Conservation (phyloP, 805 yeast species). For the Blastobotrys attinorum region DNA sequence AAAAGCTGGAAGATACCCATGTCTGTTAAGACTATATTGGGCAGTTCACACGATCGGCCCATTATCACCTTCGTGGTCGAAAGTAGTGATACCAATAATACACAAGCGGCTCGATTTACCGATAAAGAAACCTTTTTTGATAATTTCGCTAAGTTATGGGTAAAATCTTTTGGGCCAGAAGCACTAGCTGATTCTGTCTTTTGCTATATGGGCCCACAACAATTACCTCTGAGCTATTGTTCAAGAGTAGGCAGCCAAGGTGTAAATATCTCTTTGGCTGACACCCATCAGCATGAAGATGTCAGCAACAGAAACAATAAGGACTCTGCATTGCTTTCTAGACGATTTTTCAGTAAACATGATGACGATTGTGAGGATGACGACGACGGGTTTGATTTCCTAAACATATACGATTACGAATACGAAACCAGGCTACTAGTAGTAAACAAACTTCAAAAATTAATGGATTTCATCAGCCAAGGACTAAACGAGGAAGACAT, state of each 20-base stretch:
- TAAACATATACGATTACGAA: neutral
- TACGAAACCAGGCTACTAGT: neutral
- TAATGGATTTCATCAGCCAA: neutral
- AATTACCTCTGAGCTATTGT: slow-evolving; percentile 15
- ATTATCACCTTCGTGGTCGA: slow-evolving; percentile 11
- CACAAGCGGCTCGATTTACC: slow-evolving; percentile 10
- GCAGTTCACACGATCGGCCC: slow-evolving; percentile 6
- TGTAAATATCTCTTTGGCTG: slow-evolving; percentile 8
- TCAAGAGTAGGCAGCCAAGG: slow-evolving; percentile 7
- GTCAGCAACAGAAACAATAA: no score
- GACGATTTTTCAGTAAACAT: neutral
- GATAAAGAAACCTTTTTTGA: slow-evolving; percentile 15
- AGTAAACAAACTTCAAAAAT: neutral
- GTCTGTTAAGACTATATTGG: neutral
- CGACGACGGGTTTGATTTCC: slow-evolving; percentile 3
- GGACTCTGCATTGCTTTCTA: neutral
- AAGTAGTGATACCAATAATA: slow-evolving; percentile 4
- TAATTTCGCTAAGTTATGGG: slow-evolving; percentile 17
- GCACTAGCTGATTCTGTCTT: slow-evolving; percentile 14
- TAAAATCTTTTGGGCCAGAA: slow-evolving; percentile 12
- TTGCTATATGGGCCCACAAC: slow-evolving; percentile 14
- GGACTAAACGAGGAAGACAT: neutral
- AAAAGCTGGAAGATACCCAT: slow-evolving; percentile 2
- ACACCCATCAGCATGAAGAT: neutral
- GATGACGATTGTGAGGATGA: slow-evolving; percentile 7